Conservation (phyloP, 768 basidiomycete genomes). For the Naematelia encephala region DNA sequence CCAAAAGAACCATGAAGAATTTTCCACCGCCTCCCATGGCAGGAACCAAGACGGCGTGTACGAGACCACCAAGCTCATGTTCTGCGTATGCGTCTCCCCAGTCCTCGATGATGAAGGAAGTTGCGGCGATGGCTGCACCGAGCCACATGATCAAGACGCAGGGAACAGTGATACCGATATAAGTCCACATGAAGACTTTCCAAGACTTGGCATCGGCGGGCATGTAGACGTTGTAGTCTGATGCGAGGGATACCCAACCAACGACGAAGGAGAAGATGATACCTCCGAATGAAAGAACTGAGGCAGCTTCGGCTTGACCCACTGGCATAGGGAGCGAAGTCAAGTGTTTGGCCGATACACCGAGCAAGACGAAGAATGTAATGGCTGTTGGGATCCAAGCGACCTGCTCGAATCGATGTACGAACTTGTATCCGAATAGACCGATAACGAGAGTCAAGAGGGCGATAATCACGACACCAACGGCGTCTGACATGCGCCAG, state of each 20-base stretch:
- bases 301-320: slow-evolving; percentile 50
- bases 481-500: slow-evolving; percentile 42
- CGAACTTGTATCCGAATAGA: slow-evolving; percentile 54
- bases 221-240: slow-evolving; percentile 55
- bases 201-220: slow-evolving; percentile 49
- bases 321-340: slow-evolving; percentile 38
- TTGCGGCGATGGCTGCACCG: slow-evolving; percentile 54
- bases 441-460: slow-evolving; percentile 52
- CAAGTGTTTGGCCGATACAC: slow-evolving; percentile 44
- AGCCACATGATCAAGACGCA: slow-evolving; percentile 55
- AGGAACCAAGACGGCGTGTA: slow-evolving; percentile 53
- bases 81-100: slow-evolving; percentile 52
- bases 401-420: slow-evolving; percentile 55
- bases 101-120: slow-evolving; percentile 34
- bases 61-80: slow-evolving; percentile 56
- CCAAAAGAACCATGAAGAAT: slow-evolving; percentile 56
- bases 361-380: slow-evolving; percentile 40
- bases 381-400: slow-evolving; percentile 54
- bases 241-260: slow-evolving; percentile 54
- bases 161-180: slow-evolving; percentile 47
- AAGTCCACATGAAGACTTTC: slow-evolving; percentile 54
- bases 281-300: slow-evolving; percentile 52
- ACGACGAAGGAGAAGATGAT: slow-evolving; percentile 50
- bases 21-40: slow-evolving; percentile 54
- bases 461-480: slow-evolving; percentile 56